These are phyloP conservation scores for Zangia roseola DNA, from an alignment of 768 basidiomycete genomes.

Conservation along the genomic window DNA sequence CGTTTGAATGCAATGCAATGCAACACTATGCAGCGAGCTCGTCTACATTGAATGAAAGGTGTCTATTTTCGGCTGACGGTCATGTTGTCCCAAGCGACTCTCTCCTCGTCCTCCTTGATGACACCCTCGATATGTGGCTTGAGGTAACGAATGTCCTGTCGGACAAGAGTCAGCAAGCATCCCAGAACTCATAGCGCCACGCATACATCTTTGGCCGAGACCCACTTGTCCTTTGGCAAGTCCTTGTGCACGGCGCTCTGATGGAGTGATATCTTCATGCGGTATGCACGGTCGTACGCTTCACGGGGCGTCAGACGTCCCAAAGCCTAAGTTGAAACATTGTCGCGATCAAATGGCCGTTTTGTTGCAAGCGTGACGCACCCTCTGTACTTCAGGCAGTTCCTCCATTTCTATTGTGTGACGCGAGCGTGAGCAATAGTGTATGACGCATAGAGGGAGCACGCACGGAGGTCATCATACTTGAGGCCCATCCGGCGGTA, in stretches of 20 bases:
- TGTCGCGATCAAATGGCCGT: background rate
- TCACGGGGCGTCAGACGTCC: constrained; percentile 75
- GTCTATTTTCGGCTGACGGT: constrained; percentile 67
- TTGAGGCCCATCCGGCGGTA: constrained; percentile 86
- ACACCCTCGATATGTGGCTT: constrained; percentile 73
- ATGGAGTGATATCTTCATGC: constrained; percentile 79
- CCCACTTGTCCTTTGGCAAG: constrained; percentile 82
- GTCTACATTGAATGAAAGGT: constrained; percentile 25
- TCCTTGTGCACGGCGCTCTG: constrained; percentile 74
- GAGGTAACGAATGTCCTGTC: constrained; percentile 89
- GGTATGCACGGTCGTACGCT: constrained; percentile 87
- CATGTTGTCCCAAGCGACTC: constrained; percentile 77
- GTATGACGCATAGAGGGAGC: background rate
- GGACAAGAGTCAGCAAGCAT: constrained; percentile 9
- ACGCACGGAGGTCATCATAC: constrained; percentile 93
- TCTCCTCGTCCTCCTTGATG: constrained; percentile 72
- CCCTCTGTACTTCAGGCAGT: constrained; percentile 73
- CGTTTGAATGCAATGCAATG: background rate
- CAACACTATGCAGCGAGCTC: constrained; percentile 10
- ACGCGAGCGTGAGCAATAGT: background rate
- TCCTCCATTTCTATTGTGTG: constrained; percentile 67
- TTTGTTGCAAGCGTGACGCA: constrained; percentile 31
- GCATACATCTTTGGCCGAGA: constrained; percentile 69
- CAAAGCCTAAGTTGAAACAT: constrained; percentile 59
- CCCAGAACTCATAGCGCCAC: background rate